Evolutionary conservation across 2,329 filamentous ascomycete genomes (phyloP), one percentile per base, ranked within the genome.

Genomic region (Penicillium digitatum): DNA sequence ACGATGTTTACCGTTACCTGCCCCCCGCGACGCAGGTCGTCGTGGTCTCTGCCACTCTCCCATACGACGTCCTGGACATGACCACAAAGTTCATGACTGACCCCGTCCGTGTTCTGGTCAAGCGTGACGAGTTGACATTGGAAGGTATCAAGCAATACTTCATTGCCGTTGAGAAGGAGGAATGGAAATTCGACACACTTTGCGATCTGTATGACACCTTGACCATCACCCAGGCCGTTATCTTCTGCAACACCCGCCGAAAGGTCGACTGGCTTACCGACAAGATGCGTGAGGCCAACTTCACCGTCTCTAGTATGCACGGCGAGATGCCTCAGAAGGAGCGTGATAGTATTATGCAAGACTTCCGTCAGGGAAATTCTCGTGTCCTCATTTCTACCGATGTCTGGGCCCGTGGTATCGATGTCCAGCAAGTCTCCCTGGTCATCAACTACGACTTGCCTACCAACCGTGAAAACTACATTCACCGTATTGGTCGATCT

Each of bases 101-200:
- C 80, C 94, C 94, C 67, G 89, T 99, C 78, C 92, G 94, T 74
- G 97, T 99, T 74, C 85, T 99, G 69, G 94, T 99, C 80, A 99
- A 99, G 89, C 96, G 96, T 86, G 93, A 95, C 74, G 94, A 99
- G 78, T 87, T 99, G 78, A 99, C 94, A 73, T 90, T 99, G 57
- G 94, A 99, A 82, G 94, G 94, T 90, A 95, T 99, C 76, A 99
- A 99, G 86, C 94, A 99, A 79, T 99, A 96, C 83, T 99, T 96
- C 83, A 97, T 99, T 79, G 94, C 94, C 58, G 94, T 99, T 58
- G 94, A 99, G 84, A 97, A 99, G 85, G 94, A 99, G 78, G 94
- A 99, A 75, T 99, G 94, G 94, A 99, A 99, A 82, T 87, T 99
- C 65, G 94, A 99, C 79, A 99, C 94, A 59, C 90, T 99, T 61